Conservation (phyloP, 2,329 filamentous ascomycete genomes). For the Chalaropsis ovoidea region DNA sequence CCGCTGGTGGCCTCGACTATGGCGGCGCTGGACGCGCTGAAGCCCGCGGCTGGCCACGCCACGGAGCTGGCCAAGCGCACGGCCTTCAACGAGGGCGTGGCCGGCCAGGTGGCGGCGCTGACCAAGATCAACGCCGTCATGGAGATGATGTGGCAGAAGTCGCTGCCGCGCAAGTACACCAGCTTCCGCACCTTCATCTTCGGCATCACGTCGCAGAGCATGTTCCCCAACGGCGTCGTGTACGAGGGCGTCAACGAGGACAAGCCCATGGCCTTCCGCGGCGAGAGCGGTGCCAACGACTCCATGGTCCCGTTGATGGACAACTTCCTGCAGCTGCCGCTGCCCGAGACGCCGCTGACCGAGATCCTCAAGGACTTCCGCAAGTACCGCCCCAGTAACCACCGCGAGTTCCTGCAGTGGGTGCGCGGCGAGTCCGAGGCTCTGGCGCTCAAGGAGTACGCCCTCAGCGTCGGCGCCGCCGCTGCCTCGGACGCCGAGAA, state of each 20-base stretch:
- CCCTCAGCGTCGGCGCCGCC: constrained; percentile 34
- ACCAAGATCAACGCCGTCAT: constrained; percentile 55
- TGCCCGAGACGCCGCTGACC: constrained; percentile 83
- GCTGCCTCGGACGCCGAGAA: constrained; percentile 27
- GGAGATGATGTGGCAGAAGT: constrained; percentile 88
- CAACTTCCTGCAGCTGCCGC: constrained; percentile 72
- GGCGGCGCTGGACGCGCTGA: constrained; percentile 50
- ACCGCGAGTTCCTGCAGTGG: constrained; percentile 71
- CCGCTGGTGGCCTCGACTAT: constrained; percentile 64
- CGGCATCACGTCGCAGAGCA: constrained; percentile 82
- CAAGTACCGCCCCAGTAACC: constrained; percentile 77
- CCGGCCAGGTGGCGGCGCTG: constrained; percentile 52
- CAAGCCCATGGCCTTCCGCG: constrained; percentile 69
- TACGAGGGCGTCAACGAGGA: constrained; percentile 71
- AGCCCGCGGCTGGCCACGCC: constrained; percentile 26
- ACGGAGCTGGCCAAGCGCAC: constrained; percentile 38
- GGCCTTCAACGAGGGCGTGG: constrained; percentile 54
- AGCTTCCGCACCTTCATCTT: constrained; percentile 95
- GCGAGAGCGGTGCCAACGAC: constrained; percentile 89
- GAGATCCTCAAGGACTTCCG: constrained; percentile 82
- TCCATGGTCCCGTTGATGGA: constrained; percentile 87
- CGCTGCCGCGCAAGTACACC: constrained; percentile 72
- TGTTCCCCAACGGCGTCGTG: constrained; percentile 86
- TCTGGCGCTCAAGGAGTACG: constrained; percentile 50
- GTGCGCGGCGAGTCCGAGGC: constrained; percentile 46